These are phyloP conservation scores for Candida nitratophila DNA, from an alignment of 805 yeast species.

Conservation along the genomic window DNA sequence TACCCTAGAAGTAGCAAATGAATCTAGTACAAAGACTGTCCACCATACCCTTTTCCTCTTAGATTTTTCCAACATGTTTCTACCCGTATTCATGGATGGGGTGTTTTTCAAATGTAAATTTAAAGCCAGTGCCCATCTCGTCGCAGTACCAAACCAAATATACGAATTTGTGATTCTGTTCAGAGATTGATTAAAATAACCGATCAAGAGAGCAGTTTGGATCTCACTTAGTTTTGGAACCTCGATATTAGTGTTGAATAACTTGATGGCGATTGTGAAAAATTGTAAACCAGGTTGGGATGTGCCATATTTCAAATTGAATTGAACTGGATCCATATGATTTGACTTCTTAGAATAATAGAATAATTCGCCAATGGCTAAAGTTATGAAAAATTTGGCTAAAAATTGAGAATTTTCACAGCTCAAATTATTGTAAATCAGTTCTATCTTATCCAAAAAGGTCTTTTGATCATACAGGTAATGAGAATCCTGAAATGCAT, in stretches of 20 bases:
- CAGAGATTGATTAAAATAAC: slow-evolving; percentile 28
- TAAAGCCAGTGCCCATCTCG: slow-evolving; percentile 23
- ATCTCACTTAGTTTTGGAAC: slow-evolving; percentile 24
- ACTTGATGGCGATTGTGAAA: slow-evolving; percentile 19
- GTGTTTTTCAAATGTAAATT: slow-evolving; percentile 25
- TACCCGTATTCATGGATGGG: slow-evolving; percentile 1
- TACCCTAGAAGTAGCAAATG: slow-evolving; percentile 29
- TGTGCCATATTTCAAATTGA: neutral
- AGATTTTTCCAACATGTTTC: slow-evolving; percentile 17
- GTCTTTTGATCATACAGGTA: slow-evolving; percentile 16
- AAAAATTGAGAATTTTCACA: slow-evolving; percentile 12
- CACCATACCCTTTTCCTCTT: slow-evolving; percentile 32
- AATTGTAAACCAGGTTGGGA: slow-evolving; percentile 22
- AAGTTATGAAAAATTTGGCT: slow-evolving; percentile 12
- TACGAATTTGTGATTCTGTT: slow-evolving; percentile 29
- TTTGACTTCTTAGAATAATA: slow-evolving; percentile 16
- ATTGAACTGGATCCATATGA: slow-evolving; percentile 2
- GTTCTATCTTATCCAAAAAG: slow-evolving; percentile 12
- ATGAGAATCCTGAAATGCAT: slow-evolving; percentile 14
- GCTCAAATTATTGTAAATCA: slow-evolving; percentile 13
- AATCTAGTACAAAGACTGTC: slow-evolving; percentile 31
- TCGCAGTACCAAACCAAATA: slow-evolving; percentile 28
- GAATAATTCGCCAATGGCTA: slow-evolving; percentile 20
- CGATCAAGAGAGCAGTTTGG: slow-evolving; percentile 28
- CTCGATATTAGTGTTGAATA: slow-evolving; percentile 21